Evolutionary conservation across 805 yeast species (phyloP).

Genomic region (Cyberlindnera misumaiensis): DNA sequence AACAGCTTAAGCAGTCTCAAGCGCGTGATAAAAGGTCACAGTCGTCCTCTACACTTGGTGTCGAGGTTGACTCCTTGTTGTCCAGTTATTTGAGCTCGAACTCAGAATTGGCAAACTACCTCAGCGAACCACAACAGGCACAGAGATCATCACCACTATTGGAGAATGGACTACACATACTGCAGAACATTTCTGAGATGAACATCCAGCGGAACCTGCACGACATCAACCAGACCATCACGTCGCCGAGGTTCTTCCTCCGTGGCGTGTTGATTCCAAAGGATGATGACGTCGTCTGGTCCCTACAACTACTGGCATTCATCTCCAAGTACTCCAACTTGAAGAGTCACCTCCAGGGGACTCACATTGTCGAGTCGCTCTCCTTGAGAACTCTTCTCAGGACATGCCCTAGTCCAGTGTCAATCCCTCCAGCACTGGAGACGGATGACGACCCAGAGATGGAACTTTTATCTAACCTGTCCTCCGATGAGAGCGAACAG

Average conservation of each 20-base stretch:
- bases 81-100: constrained; percentile 4
- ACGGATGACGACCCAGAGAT: constrained; percentile 40
- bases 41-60: background rate
- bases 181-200: constrained; percentile 6
- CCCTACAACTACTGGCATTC: constrained; percentile 84
- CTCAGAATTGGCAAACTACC: constrained; percentile 8
- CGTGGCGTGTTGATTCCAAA: constrained; percentile 80
- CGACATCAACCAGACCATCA: constrained; percentile 22
- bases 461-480: constrained; percentile 22
- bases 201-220: constrained; percentile 11
- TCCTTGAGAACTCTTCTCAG: constrained; percentile 38
- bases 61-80: constrained; percentile 3
- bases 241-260: constrained; percentile 46
- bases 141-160: background rate
- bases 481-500: constrained; percentile 15
- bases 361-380: constrained; percentile 68
- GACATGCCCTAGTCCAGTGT: constrained; percentile 21
- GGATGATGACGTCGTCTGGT: constrained; percentile 92
- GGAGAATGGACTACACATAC: constrained; percentile 1
- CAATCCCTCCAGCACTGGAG: constrained; percentile 10
- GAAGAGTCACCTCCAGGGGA: constrained; percentile 65
- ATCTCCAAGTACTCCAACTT: constrained; percentile 84
- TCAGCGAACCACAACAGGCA: constrained; percentile 1
- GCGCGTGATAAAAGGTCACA: constrained; percentile 1
- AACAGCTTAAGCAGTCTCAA: constrained; percentile 1